Base-by-base conservation (phyloP, 345 rosid genomes). In the sweet orange (Citrus sinensis) region DNA sequence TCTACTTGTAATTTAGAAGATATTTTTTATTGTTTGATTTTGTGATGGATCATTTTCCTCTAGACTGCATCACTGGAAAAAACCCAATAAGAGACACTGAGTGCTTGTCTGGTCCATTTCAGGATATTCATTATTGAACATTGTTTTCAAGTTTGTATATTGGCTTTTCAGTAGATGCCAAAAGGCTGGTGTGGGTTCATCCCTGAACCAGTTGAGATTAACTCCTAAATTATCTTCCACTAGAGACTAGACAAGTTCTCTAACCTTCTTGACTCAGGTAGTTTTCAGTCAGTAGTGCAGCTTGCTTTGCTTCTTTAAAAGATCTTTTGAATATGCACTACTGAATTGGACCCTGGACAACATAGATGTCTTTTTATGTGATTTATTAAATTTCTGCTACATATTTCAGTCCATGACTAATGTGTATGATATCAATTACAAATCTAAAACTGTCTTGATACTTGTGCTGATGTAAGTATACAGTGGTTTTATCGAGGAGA, bases 31-130 rank as follows among this genome's bases (percentile, higher is more conserved):
- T 39, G 35, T 39, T 39, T 60, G 32, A 73, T 73, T 37, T 24
- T 27, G 6, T 17, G 40, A 39, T 74, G 55, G 76, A 24, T 59
- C 25, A 39, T 73, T 59, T 63, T 51, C 55, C 34, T 58, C 34
- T 74, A 25, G 70, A 75, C 51, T 64, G 69, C 58, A 20, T 42
- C 70, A 67, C 34, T 25, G 20, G 9, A 63, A 74, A 69, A 62
- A 74, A 69, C 29, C 10, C 13, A 25, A 16, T 16, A 25, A 60
- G 19, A 29, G 27, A 42, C 40, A 16, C 9, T 24, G 30, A 25
- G 37, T 75, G 56, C 42, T 9, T 39, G 59, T 62, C 20, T 29
- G 29, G 61, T 46, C 61, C 70, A 46, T 75, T 75, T 46, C 58
- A 11, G 24, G 42, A 20, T 17, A 37, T 20, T 30, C 61, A 22